Conservation (phyloP, 2,329 filamentous ascomycete species). For the Fusarium sarcochroum region DNA sequence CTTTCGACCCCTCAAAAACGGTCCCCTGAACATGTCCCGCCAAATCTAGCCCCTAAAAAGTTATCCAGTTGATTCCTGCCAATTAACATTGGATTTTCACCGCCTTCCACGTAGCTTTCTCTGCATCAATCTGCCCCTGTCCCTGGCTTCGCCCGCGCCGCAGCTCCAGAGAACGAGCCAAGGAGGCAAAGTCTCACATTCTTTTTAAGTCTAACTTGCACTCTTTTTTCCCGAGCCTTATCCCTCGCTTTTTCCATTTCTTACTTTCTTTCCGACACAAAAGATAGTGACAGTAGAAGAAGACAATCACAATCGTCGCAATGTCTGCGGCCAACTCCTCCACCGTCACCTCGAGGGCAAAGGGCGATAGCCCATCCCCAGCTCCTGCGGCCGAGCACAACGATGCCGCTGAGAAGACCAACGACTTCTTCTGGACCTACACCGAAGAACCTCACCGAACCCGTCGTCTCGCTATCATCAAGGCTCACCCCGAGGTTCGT, state of each 20-base stretch:
- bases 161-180: conserved; percentile 7
- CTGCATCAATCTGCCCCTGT: conserved; percentile 14
- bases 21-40: conserved; percentile 38
- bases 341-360: conserved; percentile 54
- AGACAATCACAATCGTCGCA: conserved; percentile 15
- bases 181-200: conserved; percentile 38
- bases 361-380: conserved; percentile 41
- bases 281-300: not conserved
- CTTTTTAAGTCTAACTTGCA: conserved; percentile 24
- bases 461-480: conserved; percentile 92
- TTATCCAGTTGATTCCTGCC: conserved; percentile 8
- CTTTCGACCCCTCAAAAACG: conserved; percentile 43
- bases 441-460: conserved; percentile 97
- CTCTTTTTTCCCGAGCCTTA: not conserved
- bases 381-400: conserved; percentile 31
- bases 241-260: conserved; percentile 1
- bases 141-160: conserved; percentile 10
- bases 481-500: conserved; percentile 92
- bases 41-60: conserved; percentile 38
- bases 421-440: conserved; percentile 96
- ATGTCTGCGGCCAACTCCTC: conserved; percentile 51
- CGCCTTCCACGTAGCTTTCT: conserved; percentile 47
- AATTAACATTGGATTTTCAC: conserved; percentile 43
- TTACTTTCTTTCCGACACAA: not conserved
- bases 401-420: conserved; percentile 49